Percentiles rank a stretch among this genome's conserved stretches.
phyloP scores from a whole-genome alignment of 306 rosid genomes.

The Glycine latifolia region DNA sequence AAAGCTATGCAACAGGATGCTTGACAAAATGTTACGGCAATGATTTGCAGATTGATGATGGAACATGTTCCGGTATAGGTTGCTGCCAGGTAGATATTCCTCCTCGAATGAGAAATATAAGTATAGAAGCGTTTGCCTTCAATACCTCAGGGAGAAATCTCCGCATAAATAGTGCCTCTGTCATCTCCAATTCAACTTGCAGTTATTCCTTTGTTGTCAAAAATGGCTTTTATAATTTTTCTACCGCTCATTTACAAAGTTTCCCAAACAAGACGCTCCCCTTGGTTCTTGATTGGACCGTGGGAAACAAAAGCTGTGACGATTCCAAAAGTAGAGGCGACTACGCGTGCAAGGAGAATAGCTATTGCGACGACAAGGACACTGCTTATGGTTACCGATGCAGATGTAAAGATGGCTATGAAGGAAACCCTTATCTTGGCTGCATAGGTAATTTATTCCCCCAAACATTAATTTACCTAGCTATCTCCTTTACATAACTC shows the following conservation, averaged over 20 bases:
- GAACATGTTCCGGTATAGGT: not conserved
- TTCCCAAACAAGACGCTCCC: not conserved
- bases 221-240: conserved; percentile 36
- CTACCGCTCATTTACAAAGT: rapidly evolving
- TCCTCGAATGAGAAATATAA: not conserved
- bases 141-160: too few relatives aligned
- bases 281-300: conserved; percentile 54
- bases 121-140: not conserved
- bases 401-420: not conserved
- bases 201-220: conserved; percentile 42
- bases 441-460: conserved; percentile 33
- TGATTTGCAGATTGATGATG: not conserved
- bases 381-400: conserved; percentile 43
- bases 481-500: too few relatives aligned
- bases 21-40: too few relatives aligned
- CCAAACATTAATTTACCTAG: too few relatives aligned
- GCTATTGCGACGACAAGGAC: not conserved
- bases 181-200: not conserved
- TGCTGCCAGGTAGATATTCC: not conserved
- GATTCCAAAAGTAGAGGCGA: not conserved
- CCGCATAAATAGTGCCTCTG: too few relatives aligned
- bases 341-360: not conserved
- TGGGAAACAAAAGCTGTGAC: conserved; percentile 27
- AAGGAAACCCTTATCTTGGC: conserved; percentile 44
- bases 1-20: too few relatives aligned